A percentile compares a stretch with the other conserved stretches of the same genome.
phyloP scores from a whole-genome alignment of 805 yeast species.

The Kazachstania kunashirensis region DNA sequence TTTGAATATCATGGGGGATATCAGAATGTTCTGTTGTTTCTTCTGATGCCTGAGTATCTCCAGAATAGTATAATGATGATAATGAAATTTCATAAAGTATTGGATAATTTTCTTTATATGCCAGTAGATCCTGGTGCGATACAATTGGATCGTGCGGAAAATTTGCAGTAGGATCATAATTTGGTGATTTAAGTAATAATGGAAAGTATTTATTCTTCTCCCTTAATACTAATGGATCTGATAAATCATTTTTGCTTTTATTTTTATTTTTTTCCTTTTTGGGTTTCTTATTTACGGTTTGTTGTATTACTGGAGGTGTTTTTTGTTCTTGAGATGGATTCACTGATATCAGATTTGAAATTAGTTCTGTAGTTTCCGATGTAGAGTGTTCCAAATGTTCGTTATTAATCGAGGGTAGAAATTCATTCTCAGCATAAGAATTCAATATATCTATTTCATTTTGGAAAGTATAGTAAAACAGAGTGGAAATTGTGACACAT shows the following conservation, averaged over 20 bases:
- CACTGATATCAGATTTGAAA: not conserved
- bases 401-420: conserved; percentile 24
- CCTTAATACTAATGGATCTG: conserved; percentile 16
- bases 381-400: not conserved
- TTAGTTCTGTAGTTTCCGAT: not conserved
- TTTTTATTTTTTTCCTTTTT: not conserved
- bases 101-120: conserved; percentile 19
- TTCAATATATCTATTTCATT: conserved; percentile 30
- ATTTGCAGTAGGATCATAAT: conserved; percentile 13
- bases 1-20: conserved; percentile 19
- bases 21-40: not conserved
- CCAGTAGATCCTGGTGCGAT: conserved; percentile 4
- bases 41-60: not conserved
- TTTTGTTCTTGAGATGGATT: not conserved
- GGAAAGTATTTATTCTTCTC: conserved; percentile 36
- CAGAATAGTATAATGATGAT: conserved; percentile 10
- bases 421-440: conserved; percentile 30
- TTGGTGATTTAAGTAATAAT: conserved; percentile 19
- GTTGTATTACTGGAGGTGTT: not conserved
- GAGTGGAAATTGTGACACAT: conserved; percentile 21
- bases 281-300: not conserved
- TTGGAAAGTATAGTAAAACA: conserved; percentile 30
- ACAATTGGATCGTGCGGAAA: conserved; percentile 6
- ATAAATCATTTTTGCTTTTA: conserved; percentile 6
- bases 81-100: conserved; percentile 20